A percentile compares a stretch with the other conserved stretches of the same genome.
These are phyloP conservation scores for Phytophthora quininea DNA, from an alignment of 352 stramenopile species.

Conservation along the genomic window DNA sequence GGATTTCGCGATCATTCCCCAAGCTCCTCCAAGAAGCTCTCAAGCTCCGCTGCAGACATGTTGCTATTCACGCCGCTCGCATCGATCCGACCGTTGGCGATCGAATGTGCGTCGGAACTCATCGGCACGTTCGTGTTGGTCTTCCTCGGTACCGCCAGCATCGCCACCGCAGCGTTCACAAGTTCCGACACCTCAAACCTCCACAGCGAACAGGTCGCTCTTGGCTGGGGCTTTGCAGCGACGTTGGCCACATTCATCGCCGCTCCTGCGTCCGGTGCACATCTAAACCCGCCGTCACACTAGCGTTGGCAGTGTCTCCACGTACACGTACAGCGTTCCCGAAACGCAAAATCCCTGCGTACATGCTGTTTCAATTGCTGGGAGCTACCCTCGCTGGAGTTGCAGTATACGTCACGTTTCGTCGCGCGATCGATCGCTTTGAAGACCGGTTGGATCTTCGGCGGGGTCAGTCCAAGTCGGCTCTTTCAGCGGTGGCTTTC, in stretches of 20 bases:
- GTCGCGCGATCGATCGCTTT: conserved; percentile 51
- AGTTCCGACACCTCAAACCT: conserved; percentile 11
- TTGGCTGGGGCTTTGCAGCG: conserved; percentile 50
- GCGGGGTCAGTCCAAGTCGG: conserved; percentile 36
- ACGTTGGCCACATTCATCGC: conserved; percentile 58
- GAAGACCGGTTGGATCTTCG: conserved; percentile 53
- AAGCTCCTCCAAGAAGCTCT: conserved; percentile 1
- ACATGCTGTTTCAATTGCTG: conserved; percentile 61
- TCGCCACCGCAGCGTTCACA: conserved; percentile 25
- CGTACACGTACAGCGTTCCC: conserved; percentile 32
- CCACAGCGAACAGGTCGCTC: conserved; percentile 23
- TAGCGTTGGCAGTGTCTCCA: conserved; percentile 52
- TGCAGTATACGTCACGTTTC: conserved; percentile 56
- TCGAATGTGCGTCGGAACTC: conserved; percentile 48
- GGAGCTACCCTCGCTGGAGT: conserved; percentile 52
- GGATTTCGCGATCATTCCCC: conserved; percentile 21
- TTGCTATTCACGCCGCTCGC: conserved; percentile 21
- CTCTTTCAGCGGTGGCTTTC: conserved; percentile 69
- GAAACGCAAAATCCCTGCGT: conserved; percentile 57
- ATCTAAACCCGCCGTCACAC: conserved; percentile 73
- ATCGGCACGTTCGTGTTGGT: conserved; percentile 48
- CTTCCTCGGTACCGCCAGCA: conserved; percentile 41
- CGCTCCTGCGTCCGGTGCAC: conserved; percentile 55
- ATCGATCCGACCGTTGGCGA: conserved; percentile 25
- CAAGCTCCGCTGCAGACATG: conserved; percentile 14